These are phyloP conservation scores for Protomyces gravidus DNA, from an alignment of 1,139 yeast species.

Conservation along the genomic window DNA sequence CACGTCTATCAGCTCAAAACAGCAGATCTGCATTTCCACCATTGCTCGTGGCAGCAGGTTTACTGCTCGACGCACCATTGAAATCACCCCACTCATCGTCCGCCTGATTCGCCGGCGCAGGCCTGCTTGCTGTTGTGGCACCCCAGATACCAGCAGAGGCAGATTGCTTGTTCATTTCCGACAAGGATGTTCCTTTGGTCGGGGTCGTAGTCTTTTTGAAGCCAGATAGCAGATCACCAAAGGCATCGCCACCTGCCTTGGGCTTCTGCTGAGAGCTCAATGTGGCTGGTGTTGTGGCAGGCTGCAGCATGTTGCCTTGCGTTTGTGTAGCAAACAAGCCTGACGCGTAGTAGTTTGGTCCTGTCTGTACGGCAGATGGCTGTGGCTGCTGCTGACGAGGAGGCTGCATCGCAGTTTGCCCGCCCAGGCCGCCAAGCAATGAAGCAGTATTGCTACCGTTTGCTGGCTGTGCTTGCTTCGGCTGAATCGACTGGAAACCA, in stretches of 20 bases:
- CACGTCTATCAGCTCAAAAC: no score
- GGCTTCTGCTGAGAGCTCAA: slow-evolving; percentile 1
- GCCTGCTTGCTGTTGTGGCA: background rate
- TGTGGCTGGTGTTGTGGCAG: background rate
- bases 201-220: slow-evolving; percentile 18
- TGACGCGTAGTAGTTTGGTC: slow-evolving; percentile 25
- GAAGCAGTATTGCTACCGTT: background rate
- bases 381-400: background rate
- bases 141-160: slow-evolving; percentile 28
- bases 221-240: slow-evolving; percentile 21
- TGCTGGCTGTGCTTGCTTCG: slow-evolving; percentile 1
- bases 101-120: background rate
- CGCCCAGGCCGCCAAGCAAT: background rate
- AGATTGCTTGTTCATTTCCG: slow-evolving; percentile 26
- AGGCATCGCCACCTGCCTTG: slow-evolving; percentile 15
- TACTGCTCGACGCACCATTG: slow-evolving; percentile 7
- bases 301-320: slow-evolving; percentile 12
- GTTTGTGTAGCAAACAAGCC: slow-evolving; percentile 23
- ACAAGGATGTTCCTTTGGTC: slow-evolving; percentile 17
- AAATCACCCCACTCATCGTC: slow-evolving; percentile 27
- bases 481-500: background rate
- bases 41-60: background rate
- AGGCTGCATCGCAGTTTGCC: background rate
- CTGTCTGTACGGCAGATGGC: slow-evolving; percentile 9
- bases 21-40: slow-evolving; percentile 13